These are phyloP conservation scores for Orbilia brochopaga DNA, from an alignment of 2,329 filamentous ascomycete genomes.

Conservation along the genomic window DNA sequence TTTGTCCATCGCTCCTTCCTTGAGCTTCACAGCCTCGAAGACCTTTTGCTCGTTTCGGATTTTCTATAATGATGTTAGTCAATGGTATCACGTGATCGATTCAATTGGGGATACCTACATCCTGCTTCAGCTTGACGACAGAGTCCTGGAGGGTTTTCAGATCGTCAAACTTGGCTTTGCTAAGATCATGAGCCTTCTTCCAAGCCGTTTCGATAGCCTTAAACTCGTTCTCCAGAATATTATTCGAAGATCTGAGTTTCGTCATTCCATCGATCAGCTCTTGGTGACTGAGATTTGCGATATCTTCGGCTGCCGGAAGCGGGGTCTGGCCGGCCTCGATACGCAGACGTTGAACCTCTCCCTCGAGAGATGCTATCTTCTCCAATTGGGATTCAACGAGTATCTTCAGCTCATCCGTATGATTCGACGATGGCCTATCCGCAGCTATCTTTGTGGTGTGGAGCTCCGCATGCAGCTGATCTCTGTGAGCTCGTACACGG, in stretches of 20 bases:
- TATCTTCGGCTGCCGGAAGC: conserved; percentile 57
- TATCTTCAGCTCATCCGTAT: conserved; percentile 74
- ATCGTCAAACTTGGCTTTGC: conserved; percentile 71
- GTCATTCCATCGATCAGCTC: conserved; percentile 76
- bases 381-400: conserved; percentile 78
- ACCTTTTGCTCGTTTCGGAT: conserved; percentile 97
- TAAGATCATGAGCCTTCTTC: conserved; percentile 83
- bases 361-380: conserved; percentile 80
- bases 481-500: conserved; percentile 79
- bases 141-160: conserved; percentile 58
- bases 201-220: conserved; percentile 88
- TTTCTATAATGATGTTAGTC: conserved; percentile 79
- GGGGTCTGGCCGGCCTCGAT: conserved; percentile 64
- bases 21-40: conserved; percentile 92
- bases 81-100: conserved; percentile 59
- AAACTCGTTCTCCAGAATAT: conserved; percentile 83
- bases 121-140: conserved; percentile 72
- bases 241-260: conserved; percentile 78
- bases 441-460: conserved; percentile 78
- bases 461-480: conserved; percentile 83
- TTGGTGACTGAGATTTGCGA: conserved; percentile 70
- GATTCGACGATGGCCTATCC: conserved; percentile 72
- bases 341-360: conserved; percentile 75
- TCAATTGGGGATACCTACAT: conserved; percentile 53
- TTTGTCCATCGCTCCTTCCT: conserved; percentile 82